phyloP scores from a whole-genome alignment of 1,284 basidiomycete genomes.

The Hortiboletus rubellus region DNA sequence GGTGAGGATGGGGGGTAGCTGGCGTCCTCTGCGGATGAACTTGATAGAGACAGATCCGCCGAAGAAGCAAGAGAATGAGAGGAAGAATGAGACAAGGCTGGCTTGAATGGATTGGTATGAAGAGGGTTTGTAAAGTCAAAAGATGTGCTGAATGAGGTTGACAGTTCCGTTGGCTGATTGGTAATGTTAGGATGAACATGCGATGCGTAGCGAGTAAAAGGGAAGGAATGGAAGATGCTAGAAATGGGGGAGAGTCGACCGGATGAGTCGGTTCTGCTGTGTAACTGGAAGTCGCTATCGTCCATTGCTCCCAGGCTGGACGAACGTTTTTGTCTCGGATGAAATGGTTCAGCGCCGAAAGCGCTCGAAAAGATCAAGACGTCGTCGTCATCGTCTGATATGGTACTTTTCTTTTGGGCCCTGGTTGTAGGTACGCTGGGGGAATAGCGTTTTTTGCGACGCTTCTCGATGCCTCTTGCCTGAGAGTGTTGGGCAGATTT shows the following conservation, averaged over 20 bases:
- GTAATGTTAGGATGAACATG: slow-evolving; percentile 11
- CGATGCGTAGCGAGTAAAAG: slow-evolving; percentile 15
- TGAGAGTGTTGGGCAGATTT: slow-evolving; percentile 39
- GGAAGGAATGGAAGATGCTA: slow-evolving; percentile 19
- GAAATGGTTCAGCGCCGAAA: slow-evolving; percentile 20
- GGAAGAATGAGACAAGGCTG: slow-evolving; percentile 24
- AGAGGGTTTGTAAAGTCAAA: slow-evolving; percentile 23
- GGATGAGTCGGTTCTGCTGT: slow-evolving; percentile 9
- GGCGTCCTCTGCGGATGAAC: slow-evolving; percentile 14
- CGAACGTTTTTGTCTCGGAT: slow-evolving; percentile 41
- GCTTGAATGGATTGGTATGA: slow-evolving; percentile 28
- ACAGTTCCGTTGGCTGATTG: slow-evolving; percentile 18
- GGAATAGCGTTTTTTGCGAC: slow-evolving; percentile 41
- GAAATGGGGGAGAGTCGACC: slow-evolving; percentile 29
- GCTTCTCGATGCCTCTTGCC: slow-evolving; percentile 38
- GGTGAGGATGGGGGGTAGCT: slow-evolving; percentile 3
- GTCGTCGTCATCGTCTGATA: slow-evolving; percentile 53
- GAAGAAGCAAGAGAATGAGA: slow-evolving; percentile 42
- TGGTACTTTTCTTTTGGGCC: slow-evolving; percentile 13
- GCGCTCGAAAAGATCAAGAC: slow-evolving; percentile 53
- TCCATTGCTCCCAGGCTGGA: slow-evolving; percentile 46
- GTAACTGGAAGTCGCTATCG: slow-evolving; percentile 26
- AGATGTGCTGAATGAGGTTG: slow-evolving; percentile 32
- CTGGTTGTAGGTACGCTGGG: slow-evolving; percentile 25
- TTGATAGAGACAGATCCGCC: slow-evolving; percentile 29